Conservation (phyloP, 1,139 yeast genomes). For the Hansenula sp. region DNA sequence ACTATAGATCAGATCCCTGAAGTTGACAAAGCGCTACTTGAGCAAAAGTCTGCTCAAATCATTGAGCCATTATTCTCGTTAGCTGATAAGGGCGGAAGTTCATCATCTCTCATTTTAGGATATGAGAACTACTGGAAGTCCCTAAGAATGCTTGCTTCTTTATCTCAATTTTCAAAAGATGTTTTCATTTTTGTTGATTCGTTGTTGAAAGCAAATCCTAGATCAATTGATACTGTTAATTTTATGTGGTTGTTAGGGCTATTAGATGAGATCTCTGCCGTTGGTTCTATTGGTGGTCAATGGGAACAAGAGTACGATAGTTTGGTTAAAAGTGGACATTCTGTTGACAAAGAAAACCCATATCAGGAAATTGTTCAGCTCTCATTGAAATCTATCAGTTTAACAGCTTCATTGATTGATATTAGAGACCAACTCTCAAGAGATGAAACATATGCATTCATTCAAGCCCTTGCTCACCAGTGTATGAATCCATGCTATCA, state of each 20-base stretch:
- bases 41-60: slow-evolving; percentile 45
- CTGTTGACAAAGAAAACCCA: slow-evolving; percentile 41
- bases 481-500: slow-evolving; percentile 86
- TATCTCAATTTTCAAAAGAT: slow-evolving; percentile 44
- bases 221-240: slow-evolving; percentile 35
- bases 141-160: slow-evolving; percentile 53
- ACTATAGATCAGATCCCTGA: slow-evolving; percentile 15
- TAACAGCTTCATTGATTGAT: slow-evolving; percentile 48
- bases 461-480: slow-evolving; percentile 83
- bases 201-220: slow-evolving; percentile 32
- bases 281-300: slow-evolving; percentile 78
- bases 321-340: slow-evolving; percentile 37
- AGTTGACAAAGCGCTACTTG: slow-evolving; percentile 13
- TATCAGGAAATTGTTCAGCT: slow-evolving; percentile 51
- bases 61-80: slow-evolving; percentile 52
- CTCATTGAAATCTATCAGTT: slow-evolving; percentile 58
- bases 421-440: slow-evolving; percentile 19
- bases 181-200: slow-evolving; percentile 49
- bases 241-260: slow-evolving; percentile 66
- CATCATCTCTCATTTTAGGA: slow-evolving; percentile 34
- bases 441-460: slow-evolving; percentile 47
- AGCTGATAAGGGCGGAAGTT: slow-evolving; percentile 47
- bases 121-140: slow-evolving; percentile 63
- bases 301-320: slow-evolving; percentile 62
- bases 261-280: slow-evolving; percentile 76